Conservation (phyloP, 2,329 filamentous ascomycete species). For the Balansia obtecta region DNA sequence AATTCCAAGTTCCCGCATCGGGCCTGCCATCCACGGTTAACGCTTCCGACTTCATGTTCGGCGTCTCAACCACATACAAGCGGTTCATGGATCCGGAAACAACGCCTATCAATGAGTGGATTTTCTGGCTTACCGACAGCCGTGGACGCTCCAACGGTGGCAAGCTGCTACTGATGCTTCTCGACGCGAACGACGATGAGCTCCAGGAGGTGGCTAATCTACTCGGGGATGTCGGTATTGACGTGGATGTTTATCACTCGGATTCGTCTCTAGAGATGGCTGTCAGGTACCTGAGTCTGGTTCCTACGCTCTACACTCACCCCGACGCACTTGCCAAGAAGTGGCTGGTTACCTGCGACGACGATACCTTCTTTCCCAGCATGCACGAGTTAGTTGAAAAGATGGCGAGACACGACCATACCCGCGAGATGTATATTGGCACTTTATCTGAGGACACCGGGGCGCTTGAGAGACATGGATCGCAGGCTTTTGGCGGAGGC, state of each 20-base stretch:
- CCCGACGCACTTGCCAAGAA: constrained; percentile 34
- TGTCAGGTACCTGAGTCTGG: constrained; percentile 42
- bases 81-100: constrained; percentile 39
- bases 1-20: constrained; percentile 38
- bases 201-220: constrained; percentile 35
- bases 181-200: constrained; percentile 39
- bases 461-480: constrained; percentile 46
- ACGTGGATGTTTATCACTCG: constrained; percentile 44
- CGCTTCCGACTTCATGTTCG: constrained; percentile 45
- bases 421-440: constrained; percentile 43
- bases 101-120: constrained; percentile 44
- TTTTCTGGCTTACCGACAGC: constrained; percentile 46
- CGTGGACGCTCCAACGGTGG: constrained; percentile 43
- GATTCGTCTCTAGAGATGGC: constrained; percentile 44
- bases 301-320: constrained; percentile 42
- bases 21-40: constrained; percentile 37
- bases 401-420: constrained; percentile 39
- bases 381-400: constrained; percentile 40
- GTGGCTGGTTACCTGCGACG: constrained; percentile 51
- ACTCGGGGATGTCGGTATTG: constrained; percentile 36
- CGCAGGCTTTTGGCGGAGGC: constrained; percentile 51
- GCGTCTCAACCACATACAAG: constrained; percentile 45
- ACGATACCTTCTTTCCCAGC: constrained; percentile 53
- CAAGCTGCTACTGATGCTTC: constrained; percentile 40
- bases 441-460: constrained; percentile 49